Evolutionary conservation across 768 basidiomycete species (phyloP).

Genomic region (Tulasnella sp.): DNA sequence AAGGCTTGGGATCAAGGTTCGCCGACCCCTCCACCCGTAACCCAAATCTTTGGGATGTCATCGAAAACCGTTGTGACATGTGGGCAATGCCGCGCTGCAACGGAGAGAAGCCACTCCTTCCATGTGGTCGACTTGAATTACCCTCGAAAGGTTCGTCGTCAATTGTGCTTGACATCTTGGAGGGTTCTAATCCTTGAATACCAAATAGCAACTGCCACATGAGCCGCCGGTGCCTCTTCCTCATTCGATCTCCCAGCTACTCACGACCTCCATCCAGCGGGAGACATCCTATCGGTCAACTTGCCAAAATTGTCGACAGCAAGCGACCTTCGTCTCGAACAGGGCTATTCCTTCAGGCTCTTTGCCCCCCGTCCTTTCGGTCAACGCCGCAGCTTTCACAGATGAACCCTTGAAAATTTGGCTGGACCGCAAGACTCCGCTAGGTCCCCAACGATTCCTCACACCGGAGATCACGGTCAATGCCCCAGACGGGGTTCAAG

Average conservation of each 20-base stretch:
- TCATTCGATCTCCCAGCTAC: constrained; percentile 58
- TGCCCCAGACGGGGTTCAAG: constrained; percentile 53
- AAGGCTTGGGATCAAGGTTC: background rate
- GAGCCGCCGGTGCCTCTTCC: constrained; percentile 36
- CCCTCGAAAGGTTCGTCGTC: constrained; percentile 54
- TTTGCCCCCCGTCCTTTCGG: constrained; percentile 76
- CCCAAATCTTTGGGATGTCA: constrained; percentile 79
- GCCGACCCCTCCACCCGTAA: constrained; percentile 65
- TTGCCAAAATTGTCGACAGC: constrained; percentile 77
- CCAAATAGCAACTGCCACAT: constrained; percentile 35
- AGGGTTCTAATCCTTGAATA: constrained; percentile 35
- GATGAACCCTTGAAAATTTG: constrained; percentile 71
- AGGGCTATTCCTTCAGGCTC: constrained; percentile 60
- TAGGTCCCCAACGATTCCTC: constrained; percentile 50
- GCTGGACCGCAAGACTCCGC: constrained; percentile 54
- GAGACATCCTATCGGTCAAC: constrained; percentile 81
- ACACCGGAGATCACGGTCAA: constrained; percentile 40
- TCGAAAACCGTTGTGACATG: constrained; percentile 74
- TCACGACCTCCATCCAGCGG: constrained; percentile 72
- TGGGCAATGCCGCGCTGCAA: constrained; percentile 61
- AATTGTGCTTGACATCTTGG: constrained; percentile 24
- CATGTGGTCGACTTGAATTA: constrained; percentile 85
- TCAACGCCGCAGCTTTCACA: constrained; percentile 79
- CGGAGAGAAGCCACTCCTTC: constrained; percentile 71
- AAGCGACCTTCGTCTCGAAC: constrained; percentile 64